phyloP scores from a whole-genome alignment of 768 basidiomycete species.

The Tremella yokohamensis region DNA sequence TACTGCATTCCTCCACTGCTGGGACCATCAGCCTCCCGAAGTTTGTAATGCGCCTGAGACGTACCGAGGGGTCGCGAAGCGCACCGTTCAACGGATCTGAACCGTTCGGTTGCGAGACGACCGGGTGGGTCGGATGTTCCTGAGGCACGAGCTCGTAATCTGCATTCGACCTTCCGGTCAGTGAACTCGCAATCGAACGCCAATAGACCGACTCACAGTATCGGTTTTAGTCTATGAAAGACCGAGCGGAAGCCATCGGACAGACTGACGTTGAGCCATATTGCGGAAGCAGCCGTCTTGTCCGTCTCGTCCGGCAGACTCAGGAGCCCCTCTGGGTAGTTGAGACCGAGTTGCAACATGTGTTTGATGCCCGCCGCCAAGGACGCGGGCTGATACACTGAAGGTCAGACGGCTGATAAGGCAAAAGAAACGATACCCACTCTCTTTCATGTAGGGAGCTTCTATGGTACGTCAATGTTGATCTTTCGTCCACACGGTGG shows the following conservation, averaged over 20 bases:
- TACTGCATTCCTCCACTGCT: constrained; percentile 81
- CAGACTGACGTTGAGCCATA: constrained; percentile 85
- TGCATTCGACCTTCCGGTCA: constrained; percentile 13
- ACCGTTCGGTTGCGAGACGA: too few species aligned
- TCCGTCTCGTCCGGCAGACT: constrained; percentile 27
- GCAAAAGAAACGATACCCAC: constrained; percentile 4
- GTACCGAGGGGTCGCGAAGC: too few species aligned
- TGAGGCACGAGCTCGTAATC: constrained; percentile 25
- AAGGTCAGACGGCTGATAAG: not conserved
- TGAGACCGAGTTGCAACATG: constrained; percentile 29
- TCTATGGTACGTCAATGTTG: constrained; percentile 2
- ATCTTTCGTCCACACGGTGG: not conserved
- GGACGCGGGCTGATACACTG: constrained; percentile 13
- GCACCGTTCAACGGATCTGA: too few species aligned
- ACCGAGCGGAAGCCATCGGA: constrained; percentile 75
- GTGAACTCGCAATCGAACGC: constrained; percentile 2
- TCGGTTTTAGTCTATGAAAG: constrained; percentile 79
- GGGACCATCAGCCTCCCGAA: not conserved
- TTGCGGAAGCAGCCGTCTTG: constrained; percentile 55
- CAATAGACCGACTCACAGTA: constrained; percentile 54
- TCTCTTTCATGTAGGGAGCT: constrained; percentile 4
- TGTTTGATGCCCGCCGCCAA: constrained; percentile 17
- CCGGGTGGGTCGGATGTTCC: not conserved
- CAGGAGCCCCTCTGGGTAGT: constrained; percentile 26
- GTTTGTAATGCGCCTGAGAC: too few species aligned